These are phyloP conservation scores for Thyridium curvatum DNA, from an alignment of 2,329 filamentous ascomycete species.

Conservation along the genomic window DNA sequence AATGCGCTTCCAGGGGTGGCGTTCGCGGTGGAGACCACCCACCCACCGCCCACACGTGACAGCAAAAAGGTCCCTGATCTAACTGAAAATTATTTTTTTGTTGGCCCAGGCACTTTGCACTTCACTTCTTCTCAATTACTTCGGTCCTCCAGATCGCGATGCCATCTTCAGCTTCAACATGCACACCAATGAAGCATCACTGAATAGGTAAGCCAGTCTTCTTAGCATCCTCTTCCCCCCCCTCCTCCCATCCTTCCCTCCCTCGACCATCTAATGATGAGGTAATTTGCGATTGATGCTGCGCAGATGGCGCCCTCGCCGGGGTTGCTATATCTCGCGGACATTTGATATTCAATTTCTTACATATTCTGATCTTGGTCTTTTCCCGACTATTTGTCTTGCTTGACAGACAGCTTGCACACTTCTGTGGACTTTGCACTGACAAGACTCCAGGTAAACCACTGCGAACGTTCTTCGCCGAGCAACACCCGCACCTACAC, in stretches of 20 bases:
- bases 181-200: background rate
- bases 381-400: background rate
- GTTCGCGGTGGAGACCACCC: no score
- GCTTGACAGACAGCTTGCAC: no score
- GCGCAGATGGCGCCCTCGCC: slow-evolving; percentile 72
- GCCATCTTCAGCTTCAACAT: slow-evolving; percentile 1
- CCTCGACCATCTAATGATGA: slow-evolving; percentile 55
- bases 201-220: slow-evolving; percentile 3
- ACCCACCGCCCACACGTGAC: no score
- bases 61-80: no score
- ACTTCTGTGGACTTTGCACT: no score
- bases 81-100: no score
- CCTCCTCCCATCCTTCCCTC: slow-evolving; percentile 4
- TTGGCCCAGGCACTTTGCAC: no score
- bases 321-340: slow-evolving; percentile 68
- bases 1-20: no score
- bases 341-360: slow-evolving; percentile 77
- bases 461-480: no score
- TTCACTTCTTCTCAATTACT: no score
- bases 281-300: slow-evolving; percentile 92
- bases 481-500: no score
- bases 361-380: slow-evolving; percentile 77
- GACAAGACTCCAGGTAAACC: no score
- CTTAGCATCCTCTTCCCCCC: slow-evolving; percentile 2
- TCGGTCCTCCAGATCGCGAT: background rate